Evolutionary conservation across 2,329 filamentous ascomycete genomes (phyloP).

Genomic region (Ascochyta lentis): DNA sequence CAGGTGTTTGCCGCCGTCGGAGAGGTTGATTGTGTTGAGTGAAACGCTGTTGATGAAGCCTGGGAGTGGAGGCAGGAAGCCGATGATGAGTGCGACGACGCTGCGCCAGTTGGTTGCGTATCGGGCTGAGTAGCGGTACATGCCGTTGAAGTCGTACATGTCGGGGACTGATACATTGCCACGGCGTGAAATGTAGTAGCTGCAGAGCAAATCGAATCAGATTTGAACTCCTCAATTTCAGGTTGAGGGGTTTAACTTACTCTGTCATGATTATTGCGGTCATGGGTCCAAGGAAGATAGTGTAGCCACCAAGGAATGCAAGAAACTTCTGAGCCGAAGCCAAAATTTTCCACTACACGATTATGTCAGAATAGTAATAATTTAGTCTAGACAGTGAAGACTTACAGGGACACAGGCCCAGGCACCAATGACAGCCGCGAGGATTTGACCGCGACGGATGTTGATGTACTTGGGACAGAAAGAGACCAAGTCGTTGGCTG

Average conservation of each 20-base stretch:
- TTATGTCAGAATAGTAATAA: neutral
- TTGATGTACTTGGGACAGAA: slow-evolving; percentile 35
- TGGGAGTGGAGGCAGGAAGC: slow-evolving; percentile 31
- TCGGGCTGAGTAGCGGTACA: slow-evolving; percentile 32
- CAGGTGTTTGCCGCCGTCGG: slow-evolving; percentile 32
- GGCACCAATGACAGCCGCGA: slow-evolving; percentile 46
- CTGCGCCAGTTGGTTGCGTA: slow-evolving; percentile 34
- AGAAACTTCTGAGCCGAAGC: slow-evolving; percentile 46
- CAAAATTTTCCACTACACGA: slow-evolving; percentile 43
- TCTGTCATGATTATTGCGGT: slow-evolving; percentile 33
- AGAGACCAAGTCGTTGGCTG: slow-evolving; percentile 34
- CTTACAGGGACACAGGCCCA: slow-evolving; percentile 46
- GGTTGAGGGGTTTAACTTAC: neutral
- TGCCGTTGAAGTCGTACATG: slow-evolving; percentile 37
- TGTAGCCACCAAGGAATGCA: slow-evolving; percentile 40
- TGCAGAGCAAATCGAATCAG: neutral
- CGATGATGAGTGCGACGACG: slow-evolving; percentile 33
- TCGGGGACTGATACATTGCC: slow-evolving; percentile 32
- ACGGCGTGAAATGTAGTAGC: slow-evolving; percentile 32
- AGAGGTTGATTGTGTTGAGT: slow-evolving; percentile 23
- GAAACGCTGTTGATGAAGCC: slow-evolving; percentile 33
- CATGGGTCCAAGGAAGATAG: slow-evolving; percentile 37
- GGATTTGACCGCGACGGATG: slow-evolving; percentile 39
- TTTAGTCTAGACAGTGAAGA: neutral
- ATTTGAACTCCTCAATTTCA: neutral